These are phyloP conservation scores for Powellomyces hirtus DNA, from an alignment of 192 early-diverging fungal species.

Conservation along the genomic window DNA sequence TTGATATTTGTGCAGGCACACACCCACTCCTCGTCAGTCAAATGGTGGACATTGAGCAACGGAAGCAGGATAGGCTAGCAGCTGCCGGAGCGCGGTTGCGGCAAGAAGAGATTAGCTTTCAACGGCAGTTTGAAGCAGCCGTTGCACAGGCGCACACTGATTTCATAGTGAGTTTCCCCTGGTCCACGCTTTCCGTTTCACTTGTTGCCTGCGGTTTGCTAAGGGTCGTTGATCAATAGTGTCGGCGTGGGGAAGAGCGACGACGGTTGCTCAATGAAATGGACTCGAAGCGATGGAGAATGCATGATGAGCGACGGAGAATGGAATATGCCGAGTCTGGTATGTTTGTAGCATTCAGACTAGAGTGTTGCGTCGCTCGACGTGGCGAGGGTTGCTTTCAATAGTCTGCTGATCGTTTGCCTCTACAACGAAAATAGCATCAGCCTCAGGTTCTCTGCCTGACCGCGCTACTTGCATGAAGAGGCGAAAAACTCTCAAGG, in stretches of 20 bases:
- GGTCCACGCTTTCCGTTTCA: neutral
- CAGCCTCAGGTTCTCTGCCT: no score
- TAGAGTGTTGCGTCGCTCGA: no score
- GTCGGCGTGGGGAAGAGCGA: conserved; percentile 15
- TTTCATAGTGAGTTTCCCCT: conserved; percentile 25
- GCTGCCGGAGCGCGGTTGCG: conserved; percentile 10
- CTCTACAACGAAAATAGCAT: no score
- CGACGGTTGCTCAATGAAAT: conserved; percentile 16
- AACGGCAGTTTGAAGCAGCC: conserved; percentile 18
- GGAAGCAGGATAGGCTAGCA: conserved; percentile 8
- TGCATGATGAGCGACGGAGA: conserved; percentile 18
- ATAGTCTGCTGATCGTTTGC: no score
- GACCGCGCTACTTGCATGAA: conserved; percentile 7
- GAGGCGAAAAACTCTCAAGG: conserved; percentile 14
- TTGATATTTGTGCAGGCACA: neutral
- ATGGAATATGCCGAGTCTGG: neutral
- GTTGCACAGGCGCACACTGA: conserved; percentile 18
- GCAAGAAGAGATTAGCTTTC: conserved; percentile 2
- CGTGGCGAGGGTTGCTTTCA: no score
- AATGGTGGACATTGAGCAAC: conserved; percentile 15
- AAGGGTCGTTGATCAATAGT: no score
- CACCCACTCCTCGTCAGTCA: conserved; percentile 15
- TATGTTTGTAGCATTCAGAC: no score
- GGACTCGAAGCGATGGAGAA: conserved; percentile 23
- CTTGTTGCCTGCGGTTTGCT: no score